phyloP scores from a whole-genome alignment of 2,329 filamentous ascomycete species.

The Alternaria infectoria region DNA sequence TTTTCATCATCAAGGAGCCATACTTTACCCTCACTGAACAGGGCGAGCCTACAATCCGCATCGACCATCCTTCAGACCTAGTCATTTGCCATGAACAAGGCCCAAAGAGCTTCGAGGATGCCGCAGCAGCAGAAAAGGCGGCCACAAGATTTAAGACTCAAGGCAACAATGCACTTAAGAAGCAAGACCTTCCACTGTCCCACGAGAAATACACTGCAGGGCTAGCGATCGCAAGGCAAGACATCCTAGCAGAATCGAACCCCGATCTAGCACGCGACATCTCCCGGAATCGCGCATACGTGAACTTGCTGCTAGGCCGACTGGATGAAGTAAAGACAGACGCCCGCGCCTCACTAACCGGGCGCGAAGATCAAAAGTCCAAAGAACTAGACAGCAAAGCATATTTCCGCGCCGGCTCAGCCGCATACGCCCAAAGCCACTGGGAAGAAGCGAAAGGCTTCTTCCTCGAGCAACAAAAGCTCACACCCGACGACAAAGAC shows the following conservation, averaged over 20 bases:
- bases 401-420: slow-evolving; percentile 54
- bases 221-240: slow-evolving; percentile 28
- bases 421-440: slow-evolving; percentile 53
- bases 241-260: slow-evolving; percentile 17
- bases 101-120: slow-evolving; percentile 38
- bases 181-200: slow-evolving; percentile 48
- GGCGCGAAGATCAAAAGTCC: slow-evolving; percentile 31
- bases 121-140: slow-evolving; percentile 38
- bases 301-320: slow-evolving; percentile 38
- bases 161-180: slow-evolving; percentile 40
- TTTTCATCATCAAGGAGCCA: slow-evolving; percentile 61
- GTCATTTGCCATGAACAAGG: slow-evolving; percentile 44
- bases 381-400: slow-evolving; percentile 51
- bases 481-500: slow-evolving; percentile 47
- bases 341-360: slow-evolving; percentile 35
- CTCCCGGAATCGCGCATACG: slow-evolving; percentile 44
- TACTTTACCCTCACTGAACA: slow-evolving; percentile 56
- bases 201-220: slow-evolving; percentile 43
- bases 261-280: slow-evolving; percentile 39
- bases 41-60: slow-evolving; percentile 54
- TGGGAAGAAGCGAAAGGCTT: slow-evolving; percentile 48
- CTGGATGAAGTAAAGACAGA: slow-evolving; percentile 42
- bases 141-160: slow-evolving; percentile 42
- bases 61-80: slow-evolving; percentile 62
- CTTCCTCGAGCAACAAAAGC: slow-evolving; percentile 40